Percentiles rank a stretch among this genome's conserved stretches.
Conservation (phyloP, 345 rosid species). For the Conringia planisiliqua region DNA sequence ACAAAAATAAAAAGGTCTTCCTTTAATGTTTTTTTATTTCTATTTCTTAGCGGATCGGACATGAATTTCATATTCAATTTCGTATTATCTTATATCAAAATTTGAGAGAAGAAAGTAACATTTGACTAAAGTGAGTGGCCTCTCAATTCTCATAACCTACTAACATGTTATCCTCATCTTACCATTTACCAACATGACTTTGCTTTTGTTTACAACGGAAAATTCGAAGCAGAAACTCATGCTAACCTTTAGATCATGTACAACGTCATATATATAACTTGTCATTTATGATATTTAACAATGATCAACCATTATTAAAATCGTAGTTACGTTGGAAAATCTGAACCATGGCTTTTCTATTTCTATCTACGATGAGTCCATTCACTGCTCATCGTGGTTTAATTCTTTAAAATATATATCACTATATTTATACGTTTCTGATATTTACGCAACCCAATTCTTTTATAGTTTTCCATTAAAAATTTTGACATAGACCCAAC, state of each 20-base stretch:
- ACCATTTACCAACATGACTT: constrained; percentile 9
- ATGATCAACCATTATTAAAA: not conserved
- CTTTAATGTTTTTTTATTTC: constrained; percentile 1
- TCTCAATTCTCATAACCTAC: constrained; percentile 29
- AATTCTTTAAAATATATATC: not conserved
- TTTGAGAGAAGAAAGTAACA: constrained; percentile 26
- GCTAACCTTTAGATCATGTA: not conserved
- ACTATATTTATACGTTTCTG: not conserved
- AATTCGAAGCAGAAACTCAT: not conserved
- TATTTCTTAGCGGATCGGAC: not conserved
- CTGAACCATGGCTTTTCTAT: not conserved
- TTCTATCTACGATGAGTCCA: not conserved
- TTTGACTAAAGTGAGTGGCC: constrained; percentile 31
- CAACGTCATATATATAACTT: not conserved
- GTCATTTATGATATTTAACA: not conserved
- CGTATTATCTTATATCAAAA: not conserved
- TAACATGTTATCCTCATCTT: not conserved
- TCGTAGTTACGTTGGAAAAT: not conserved
- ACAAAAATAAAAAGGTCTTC: constrained; percentile 8
- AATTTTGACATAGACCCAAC: not conserved
- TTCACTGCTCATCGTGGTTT: not conserved
- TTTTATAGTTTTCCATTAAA: not conserved
- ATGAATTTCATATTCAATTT: not conserved
- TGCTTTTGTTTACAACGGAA: not conserved
- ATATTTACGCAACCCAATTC: not conserved